Evolutionary conservation across 495 filamentous ascomycete genomes (phyloP), one percentile per base, ranked within the genome.

Genomic region (Tuber indicum): DNA sequence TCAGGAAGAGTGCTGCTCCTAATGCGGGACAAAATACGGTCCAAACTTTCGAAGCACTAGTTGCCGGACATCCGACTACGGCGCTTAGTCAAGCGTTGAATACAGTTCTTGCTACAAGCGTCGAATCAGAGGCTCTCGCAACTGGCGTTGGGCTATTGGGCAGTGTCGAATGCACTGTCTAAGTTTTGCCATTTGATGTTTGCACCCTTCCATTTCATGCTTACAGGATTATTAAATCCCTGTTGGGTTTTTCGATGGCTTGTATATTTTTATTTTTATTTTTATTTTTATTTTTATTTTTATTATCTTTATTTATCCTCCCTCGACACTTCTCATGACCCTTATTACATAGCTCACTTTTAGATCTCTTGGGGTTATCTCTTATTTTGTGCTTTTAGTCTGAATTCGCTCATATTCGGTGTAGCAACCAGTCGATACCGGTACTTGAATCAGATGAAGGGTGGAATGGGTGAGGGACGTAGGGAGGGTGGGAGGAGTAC

Each of bases 281-380:
- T 52, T 9, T 3, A 66, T 66, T 66, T 26, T 36, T 66, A 66
- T 36, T 17, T 66, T 58, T 66, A 17, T 58, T 3, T 26, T 23
- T 2, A 41, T 3, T 41, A 41, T 41, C 4, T 5, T 41, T 41
- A 41, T 41, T 62, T 62, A 32, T 62, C n/a, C 7, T 19, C 58
- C 58, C 17, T 36, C 14, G 1, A 36, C 32, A 32, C 58, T 66
- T 66, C 58, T 66, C 26, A 36, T 66, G 58, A 32, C 58, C 58
- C 58, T 32, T 66, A 32, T 26, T 66, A 66, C 58, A 66, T 66
- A 66, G 26, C 26, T 66, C 58, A 36, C 58, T 66, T 36, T 36
- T 66, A 66, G 58, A 66, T 66, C 58, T 66, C 58, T 66, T 36
- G 26, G 58, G 58, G 16, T 66, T 66, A 66, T 32, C 58, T 66